phyloP scores from a whole-genome alignment of 2,329 filamentous ascomycete genomes.

The Raffaelea arxii region DNA sequence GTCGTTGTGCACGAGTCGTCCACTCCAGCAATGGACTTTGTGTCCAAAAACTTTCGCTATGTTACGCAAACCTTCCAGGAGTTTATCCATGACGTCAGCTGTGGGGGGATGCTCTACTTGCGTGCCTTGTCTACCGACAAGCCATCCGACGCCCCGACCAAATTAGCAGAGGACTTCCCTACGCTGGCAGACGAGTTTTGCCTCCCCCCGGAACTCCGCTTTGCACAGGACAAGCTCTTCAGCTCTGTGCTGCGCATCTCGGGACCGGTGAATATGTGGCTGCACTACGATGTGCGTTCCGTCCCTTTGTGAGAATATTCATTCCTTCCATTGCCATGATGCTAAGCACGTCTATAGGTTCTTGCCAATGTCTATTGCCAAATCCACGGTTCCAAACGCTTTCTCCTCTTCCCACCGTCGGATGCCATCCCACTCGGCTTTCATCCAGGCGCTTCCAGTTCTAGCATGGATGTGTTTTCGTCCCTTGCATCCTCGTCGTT shows the following conservation, averaged over 20 bases:
- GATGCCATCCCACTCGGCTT: conserved; percentile 64
- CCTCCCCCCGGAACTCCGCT: conserved; percentile 51
- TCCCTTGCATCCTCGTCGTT: conserved; percentile 30
- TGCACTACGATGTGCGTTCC: conserved; percentile 67
- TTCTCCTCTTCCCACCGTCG: conserved; percentile 68
- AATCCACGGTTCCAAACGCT: conserved; percentile 60
- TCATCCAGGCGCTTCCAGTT: conserved; percentile 69
- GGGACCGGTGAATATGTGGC: conserved; percentile 75
- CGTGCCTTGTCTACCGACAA: conserved; percentile 62
- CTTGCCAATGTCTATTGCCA: conserved; percentile 85
- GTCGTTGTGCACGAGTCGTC: conserved; percentile 65
- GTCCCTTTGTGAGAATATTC: no score
- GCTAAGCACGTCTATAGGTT: conserved; percentile 37
- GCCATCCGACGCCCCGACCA: conserved; percentile 61
- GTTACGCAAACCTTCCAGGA: conserved; percentile 54
- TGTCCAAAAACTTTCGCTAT: conserved; percentile 74
- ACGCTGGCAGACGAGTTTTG: conserved; percentile 58
- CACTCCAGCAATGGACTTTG: conserved; percentile 65
- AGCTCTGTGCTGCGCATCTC: conserved; percentile 74
- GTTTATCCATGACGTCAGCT: conserved; percentile 52
- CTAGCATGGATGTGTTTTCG: conserved; percentile 62
- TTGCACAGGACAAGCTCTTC: conserved; percentile 55
- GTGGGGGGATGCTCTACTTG: conserved; percentile 62
- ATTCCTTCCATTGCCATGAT: no score
- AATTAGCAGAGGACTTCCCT: conserved; percentile 62